Base-by-base conservation (phyloP, 106 monocot genomes). In the Platanthera guangdongensis region DNA sequence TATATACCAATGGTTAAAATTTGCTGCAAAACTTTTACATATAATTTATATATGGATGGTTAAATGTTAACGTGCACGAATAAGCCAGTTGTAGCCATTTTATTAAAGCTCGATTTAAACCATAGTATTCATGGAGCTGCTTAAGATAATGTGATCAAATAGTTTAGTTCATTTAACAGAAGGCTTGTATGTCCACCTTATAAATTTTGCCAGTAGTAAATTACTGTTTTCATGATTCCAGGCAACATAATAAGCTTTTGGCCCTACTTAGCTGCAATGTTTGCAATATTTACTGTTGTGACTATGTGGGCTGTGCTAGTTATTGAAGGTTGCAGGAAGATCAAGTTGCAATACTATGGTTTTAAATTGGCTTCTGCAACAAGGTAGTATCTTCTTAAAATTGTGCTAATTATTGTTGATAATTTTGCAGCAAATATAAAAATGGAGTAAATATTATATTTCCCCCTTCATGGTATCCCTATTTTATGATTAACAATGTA, bases 241-340 rank as follows among this genome's bases (percentile, higher is more conserved):
- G 94, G 94, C 64, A 81, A 81, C 69, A 64, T 73, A 10, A 50
- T 77, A 19, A 90, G 75, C 72, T 88, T 78, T 75, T 88, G 89
- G 85, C 82, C 86, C 14, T 90, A 90, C 64, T 57, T 90, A 62
- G 60, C 88, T 74, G 92, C 75, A 51, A 78, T 99, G 68, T 46
- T 88, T 75, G 99, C 88, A 74, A 86, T 90, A 63, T 99, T 99
- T 63, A 90, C 85, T 25, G 54, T 92, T 16, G 90, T 99, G 50
- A 99, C 99, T 45, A 99, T 94, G 94, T 92, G 99, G 94, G 99
- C 99, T 25, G 94, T 99, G 15, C 78, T 99, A 50, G 90, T 99
- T 74, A 99, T 94, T 48, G 94, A 99, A 84, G 94, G 99, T 76
- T 99, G 94, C 78, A 90, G 99, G 79, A 99, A 92, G 79, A 87